phyloP scores from a whole-genome alignment of 2,329 filamentous ascomycete genomes.

The Penicillium sclerotigenum region DNA sequence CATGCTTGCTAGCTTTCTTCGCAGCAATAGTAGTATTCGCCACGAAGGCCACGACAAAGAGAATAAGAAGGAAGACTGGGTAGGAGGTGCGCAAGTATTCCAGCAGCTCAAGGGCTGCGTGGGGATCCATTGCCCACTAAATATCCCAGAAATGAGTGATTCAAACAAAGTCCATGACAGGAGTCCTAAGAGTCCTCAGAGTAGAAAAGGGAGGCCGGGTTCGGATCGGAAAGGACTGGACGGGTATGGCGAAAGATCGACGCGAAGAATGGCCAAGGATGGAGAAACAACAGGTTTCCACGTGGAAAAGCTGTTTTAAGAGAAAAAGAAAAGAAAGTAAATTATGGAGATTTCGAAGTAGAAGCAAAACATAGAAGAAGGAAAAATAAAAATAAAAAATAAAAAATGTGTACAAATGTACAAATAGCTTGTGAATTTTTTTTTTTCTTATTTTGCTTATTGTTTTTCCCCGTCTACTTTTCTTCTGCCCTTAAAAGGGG shows the following conservation, averaged over 20 bases:
- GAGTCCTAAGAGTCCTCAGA: conserved; percentile 9
- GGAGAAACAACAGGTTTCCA: conserved; percentile 3
- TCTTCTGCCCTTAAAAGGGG: not conserved
- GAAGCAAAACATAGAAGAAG: conserved; percentile 4
- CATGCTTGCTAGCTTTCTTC: conserved; percentile 46
- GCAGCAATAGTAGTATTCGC: conserved; percentile 57
- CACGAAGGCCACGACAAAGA: conserved; percentile 63
- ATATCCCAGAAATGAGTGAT: conserved; percentile 1
- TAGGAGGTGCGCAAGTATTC: conserved; percentile 56
- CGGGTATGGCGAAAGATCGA: conserved; percentile 22
- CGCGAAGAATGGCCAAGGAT: conserved; percentile 5
- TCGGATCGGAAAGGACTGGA: conserved; percentile 24
- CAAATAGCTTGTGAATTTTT: not conserved
- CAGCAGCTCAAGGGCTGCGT: conserved; percentile 44
- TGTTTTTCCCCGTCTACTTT: not conserved
- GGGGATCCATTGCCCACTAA: conserved; percentile 33
- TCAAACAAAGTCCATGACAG: conserved; percentile 37
- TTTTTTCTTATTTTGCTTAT: not conserved
- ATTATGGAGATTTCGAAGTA: not conserved
- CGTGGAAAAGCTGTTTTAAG: not conserved
- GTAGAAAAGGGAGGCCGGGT: conserved; percentile 9
- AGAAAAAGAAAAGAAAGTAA: not conserved
- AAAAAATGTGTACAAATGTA: not conserved
- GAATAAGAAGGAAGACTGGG: conserved; percentile 61
- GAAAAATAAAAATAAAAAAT: not conserved